Percentiles rank a stretch among this genome's conserved stretches.
These are phyloP conservation scores for Paramecium octaurelia DNA, from an alignment of 73 alveolate genomes.

Conservation along the genomic window DNA sequence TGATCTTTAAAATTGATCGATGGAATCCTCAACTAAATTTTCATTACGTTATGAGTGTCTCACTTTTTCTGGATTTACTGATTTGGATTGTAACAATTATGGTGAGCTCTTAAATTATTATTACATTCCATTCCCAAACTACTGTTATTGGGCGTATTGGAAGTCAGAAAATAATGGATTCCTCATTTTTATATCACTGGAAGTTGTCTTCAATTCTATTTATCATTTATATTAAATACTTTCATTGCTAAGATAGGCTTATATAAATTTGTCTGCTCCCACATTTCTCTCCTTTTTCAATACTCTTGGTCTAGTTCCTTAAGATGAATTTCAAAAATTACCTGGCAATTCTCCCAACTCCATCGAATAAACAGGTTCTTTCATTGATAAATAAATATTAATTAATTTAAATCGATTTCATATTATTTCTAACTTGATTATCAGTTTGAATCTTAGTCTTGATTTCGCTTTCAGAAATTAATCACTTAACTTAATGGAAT, in stretches of 20 bases:
- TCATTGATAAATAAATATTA: background rate
- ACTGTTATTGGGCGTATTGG: background rate
- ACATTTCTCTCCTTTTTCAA: background rate
- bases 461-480: background rate
- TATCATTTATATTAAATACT: background rate
- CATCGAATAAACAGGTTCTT: conserved; percentile 10
- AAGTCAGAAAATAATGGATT: background rate
- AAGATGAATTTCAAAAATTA: background rate
- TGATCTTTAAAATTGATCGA: background rate
- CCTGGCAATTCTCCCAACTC: background rate
- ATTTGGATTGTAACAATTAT: background rate
- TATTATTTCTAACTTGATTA: background rate
- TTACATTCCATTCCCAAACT: background rate
- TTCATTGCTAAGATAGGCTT: conserved; percentile 1
- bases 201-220: background rate
- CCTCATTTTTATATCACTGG: background rate
- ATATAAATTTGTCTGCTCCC: background rate
- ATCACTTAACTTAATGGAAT: background rate
- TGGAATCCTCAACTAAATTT: background rate
- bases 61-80: background rate
- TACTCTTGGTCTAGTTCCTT: conserved; percentile 14
- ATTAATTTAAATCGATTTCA: background rate
- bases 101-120: background rate
- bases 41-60: background rate
- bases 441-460: background rate